Conservation (phyloP, 805 yeast genomes). For the Candida suzukii region DNA sequence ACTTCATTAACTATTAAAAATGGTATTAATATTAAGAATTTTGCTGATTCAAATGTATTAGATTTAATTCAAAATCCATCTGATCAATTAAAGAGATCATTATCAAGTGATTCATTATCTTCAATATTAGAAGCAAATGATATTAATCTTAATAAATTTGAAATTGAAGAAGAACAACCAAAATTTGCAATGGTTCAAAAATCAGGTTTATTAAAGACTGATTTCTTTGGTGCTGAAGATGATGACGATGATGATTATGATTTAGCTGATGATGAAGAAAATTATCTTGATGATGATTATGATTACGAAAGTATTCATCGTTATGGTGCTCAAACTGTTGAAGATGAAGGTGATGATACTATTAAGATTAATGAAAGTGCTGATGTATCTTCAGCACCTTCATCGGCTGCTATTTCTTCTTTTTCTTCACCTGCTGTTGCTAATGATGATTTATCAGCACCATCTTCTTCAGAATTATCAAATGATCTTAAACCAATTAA, state of each 20-base stretch:
- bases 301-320: not conserved
- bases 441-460: too few species aligned
- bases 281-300: not conserved
- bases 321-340: constrained; percentile 8
- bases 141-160: constrained; percentile 7
- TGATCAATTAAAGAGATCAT: constrained; percentile 9
- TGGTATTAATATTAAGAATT: constrained; percentile 36
- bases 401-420: too few species aligned
- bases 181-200: constrained; percentile 5
- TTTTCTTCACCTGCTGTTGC: too few species aligned
- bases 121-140: constrained; percentile 16
- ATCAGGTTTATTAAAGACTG: constrained; percentile 7
- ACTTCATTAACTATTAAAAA: constrained; percentile 42
- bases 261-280: constrained; percentile 2
- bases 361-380: not conserved
- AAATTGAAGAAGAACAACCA: constrained; percentile 9
- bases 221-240: not conserved
- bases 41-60: constrained; percentile 32
- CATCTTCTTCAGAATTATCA: too few species aligned
- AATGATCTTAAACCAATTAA: too few species aligned
- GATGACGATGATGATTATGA: constrained; percentile 3
- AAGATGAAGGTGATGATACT: constrained; percentile 8
- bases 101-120: constrained; percentile 20
- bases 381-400: not conserved
- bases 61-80: constrained; percentile 18